Percentiles rank a stretch among this genome's conserved stretches.
Conservation (phyloP, 1,284 basidiomycete species). For the Sporisorium sorghi region DNA sequence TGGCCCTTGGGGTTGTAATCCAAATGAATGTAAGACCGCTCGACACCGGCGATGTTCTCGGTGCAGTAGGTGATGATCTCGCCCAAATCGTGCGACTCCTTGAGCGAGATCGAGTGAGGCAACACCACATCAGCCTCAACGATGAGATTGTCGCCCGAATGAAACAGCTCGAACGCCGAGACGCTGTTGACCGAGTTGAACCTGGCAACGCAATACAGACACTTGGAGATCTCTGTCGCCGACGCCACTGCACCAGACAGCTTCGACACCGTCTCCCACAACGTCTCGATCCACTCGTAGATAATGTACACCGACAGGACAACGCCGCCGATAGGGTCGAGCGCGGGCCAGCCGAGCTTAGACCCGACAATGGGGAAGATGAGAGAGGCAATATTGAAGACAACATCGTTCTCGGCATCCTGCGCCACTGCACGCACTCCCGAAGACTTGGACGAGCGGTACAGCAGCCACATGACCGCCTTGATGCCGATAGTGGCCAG, state of each 20-base stretch:
- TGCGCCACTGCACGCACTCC: conserved; percentile 70
- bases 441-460: conserved; percentile 69
- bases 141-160: conserved; percentile 66
- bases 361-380: conserved; percentile 72
- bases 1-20: conserved; percentile 65
- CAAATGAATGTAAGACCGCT: conserved; percentile 63
- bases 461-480: conserved; percentile 71
- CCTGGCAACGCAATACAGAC: conserved; percentile 63
- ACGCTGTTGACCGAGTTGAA: conserved; percentile 65
- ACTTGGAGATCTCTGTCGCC: conserved; percentile 58
- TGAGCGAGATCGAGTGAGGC: conserved; percentile 60
- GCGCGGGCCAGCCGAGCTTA: conserved; percentile 50
- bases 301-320: conserved; percentile 65
- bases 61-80: conserved; percentile 67
- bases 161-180: conserved; percentile 65
- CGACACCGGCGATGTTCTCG: conserved; percentile 58
- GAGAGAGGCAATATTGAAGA: conserved; percentile 74
- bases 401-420: conserved; percentile 73
- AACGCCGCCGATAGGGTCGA: conserved; percentile 66
- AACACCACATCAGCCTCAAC: conserved; percentile 66
- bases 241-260: conserved; percentile 60
- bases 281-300: conserved; percentile 63
- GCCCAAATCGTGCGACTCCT: conserved; percentile 67
- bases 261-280: conserved; percentile 62
- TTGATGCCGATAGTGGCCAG: conserved; percentile 74